Evolutionary conservation across 257 asterid genomes (phyloP).

Genomic region (Asclepias syriaca): DNA sequence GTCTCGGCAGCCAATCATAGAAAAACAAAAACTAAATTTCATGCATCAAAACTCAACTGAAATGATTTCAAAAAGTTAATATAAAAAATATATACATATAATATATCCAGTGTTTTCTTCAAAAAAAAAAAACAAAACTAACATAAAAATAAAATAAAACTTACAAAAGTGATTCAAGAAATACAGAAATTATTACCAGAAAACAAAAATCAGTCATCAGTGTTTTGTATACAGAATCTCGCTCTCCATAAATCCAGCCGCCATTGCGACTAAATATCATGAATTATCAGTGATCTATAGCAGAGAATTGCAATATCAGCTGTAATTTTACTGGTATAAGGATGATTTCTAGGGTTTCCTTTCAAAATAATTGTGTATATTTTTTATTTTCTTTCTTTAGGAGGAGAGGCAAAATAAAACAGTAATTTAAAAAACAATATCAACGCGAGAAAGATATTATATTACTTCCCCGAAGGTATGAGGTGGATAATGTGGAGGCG

Average conservation of each 20-base stretch:
- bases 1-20: constrained; percentile 12
- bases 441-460: constrained; percentile 22
- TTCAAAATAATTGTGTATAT: not conserved
- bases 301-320: not conserved
- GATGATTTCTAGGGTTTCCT: constrained; percentile 32
- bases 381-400: not conserved
- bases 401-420: not conserved
- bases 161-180: not conserved
- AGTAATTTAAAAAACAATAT: not conserved
- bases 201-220: constrained; percentile 8
- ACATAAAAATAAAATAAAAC: not conserved
- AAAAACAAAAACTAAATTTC: constrained; percentile 17
- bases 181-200: constrained; percentile 14
- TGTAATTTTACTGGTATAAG: not conserved
- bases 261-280: not conserved
- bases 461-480: constrained; percentile 7
- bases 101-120: not conserved
- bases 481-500: constrained; percentile 38
- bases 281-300: not conserved
- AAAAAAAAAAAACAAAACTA: not conserved
- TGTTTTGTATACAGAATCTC: not conserved
- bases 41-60: constrained; percentile 17
- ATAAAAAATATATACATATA: not conserved
- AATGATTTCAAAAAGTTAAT: not conserved
- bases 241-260: not conserved